Evolutionary conservation across 345 rosid genomes (phyloP), one percentile per base, ranked within the genome.

Genomic region (Salix udensis): DNA sequence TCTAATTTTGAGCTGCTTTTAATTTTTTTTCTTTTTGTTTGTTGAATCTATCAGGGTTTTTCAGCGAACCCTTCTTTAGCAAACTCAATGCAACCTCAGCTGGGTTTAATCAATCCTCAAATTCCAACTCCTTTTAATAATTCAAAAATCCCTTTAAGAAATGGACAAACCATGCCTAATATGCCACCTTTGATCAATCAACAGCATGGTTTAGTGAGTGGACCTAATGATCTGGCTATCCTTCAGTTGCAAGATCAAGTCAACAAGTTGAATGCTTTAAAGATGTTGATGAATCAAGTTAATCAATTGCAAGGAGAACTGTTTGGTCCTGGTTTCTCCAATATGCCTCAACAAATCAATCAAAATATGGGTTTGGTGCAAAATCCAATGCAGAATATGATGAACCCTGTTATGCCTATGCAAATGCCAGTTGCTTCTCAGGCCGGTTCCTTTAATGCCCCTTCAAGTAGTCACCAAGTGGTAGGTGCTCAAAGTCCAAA

Each of bases 241-340:
- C 62, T 58, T 58, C 62, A 58, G 62, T 58, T 58, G 23, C 81
- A 78, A 52, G 72, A 70, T 42, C 44, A 74, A 36, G 52, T 70
- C 36, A 75, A 39, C 39, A 71, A 68, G 65, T 23, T 72, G 74
- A 62, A 68, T 68, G 55, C 71, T 0, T 37, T 37, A 15, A 79
- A 79, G 23, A 73, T 78, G 71, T 62, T 78, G 39, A 19, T 73
- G 73, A 76, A 82, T 78, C 82, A 82, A 61, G 48, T 65, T 36
- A 85, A 84, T 70, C 89, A 84, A 28, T 79, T 68, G 16, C 91
- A 86, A 28, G 86, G 77, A 19, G 86, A 80, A 61, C 79, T 68
- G 6, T 72, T 76, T 23, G 55, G 72, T 13, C 77, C 65, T 37
- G 78, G 77, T 68, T 58, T 73, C 26, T 50, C 83, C 28, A 86